Conservation (phyloP, 129 eudicot genomes). For the Glebionis coronaria region DNA sequence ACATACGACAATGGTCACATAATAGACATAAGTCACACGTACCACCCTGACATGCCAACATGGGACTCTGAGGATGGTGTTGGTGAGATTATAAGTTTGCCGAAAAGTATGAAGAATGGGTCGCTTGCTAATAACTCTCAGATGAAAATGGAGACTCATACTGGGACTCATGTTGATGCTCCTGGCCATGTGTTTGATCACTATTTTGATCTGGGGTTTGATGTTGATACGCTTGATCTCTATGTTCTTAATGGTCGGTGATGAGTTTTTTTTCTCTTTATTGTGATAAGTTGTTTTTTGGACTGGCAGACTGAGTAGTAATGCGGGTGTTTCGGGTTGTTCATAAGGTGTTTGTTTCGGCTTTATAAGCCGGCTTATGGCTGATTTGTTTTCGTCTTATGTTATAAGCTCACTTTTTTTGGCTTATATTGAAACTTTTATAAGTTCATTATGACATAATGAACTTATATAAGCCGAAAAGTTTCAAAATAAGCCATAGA, state of each 20-base stretch:
- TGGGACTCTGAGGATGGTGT: constrained; percentile 45
- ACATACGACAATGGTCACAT: constrained; percentile 42
- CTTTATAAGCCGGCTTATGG: too few species aligned
- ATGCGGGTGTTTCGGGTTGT: too few species aligned
- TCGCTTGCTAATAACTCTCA: constrained; percentile 39
- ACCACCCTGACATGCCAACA: constrained; percentile 39
- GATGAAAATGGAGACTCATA: constrained; percentile 44
- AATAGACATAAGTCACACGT: constrained; percentile 46
- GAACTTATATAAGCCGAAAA: too few species aligned
- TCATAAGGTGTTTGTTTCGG: too few species aligned
- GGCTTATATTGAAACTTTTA: too few species aligned
- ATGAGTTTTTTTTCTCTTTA: too few species aligned
- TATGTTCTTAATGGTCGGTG: constrained; percentile 51
- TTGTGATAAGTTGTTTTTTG: too few species aligned
- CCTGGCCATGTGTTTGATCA: constrained; percentile 47
- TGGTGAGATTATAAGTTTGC: constrained; percentile 35
- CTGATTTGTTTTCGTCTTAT: too few species aligned
- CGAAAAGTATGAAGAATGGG: constrained; percentile 39
- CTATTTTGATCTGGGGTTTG: constrained; percentile 71
- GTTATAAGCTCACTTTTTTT: too few species aligned
- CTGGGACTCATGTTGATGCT: constrained; percentile 57
- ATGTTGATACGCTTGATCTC: constrained; percentile 73
- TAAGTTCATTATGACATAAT: too few species aligned
- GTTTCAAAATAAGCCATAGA: too few species aligned
- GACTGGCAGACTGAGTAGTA: too few species aligned